phyloP scores from a whole-genome alignment of 2,329 filamentous ascomycete species.

The Akanthomyces lecanii region DNA sequence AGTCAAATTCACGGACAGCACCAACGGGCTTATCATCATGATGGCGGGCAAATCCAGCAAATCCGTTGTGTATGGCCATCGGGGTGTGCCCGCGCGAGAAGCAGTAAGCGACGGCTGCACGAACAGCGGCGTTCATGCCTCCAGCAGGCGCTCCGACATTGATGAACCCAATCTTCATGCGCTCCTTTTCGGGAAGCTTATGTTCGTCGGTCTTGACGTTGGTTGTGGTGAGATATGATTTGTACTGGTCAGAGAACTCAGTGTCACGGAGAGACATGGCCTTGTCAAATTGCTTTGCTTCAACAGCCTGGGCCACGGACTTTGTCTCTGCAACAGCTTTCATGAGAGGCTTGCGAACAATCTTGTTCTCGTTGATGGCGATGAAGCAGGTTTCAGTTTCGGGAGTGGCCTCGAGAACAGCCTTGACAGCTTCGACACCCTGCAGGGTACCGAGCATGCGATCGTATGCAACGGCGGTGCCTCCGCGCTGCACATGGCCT shows the following conservation, averaged over 20 bases:
- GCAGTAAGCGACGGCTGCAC: constrained; percentile 90
- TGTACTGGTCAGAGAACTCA: constrained; percentile 90
- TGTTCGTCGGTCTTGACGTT: constrained; percentile 68
- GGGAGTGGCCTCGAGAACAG: constrained; percentile 82
- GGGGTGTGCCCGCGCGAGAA: constrained; percentile 87
- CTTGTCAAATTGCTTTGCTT: constrained; percentile 76
- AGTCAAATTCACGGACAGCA: constrained; percentile 79
- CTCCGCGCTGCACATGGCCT: constrained; percentile 95
- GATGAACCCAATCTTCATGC: constrained; percentile 91
- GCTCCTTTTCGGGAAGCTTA: constrained; percentile 67
- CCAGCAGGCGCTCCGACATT: constrained; percentile 95
- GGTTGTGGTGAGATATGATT: constrained; percentile 86
- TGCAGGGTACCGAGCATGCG: constrained; percentile 89
- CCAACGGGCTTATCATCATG: constrained; percentile 78
- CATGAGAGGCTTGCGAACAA: constrained; percentile 82
- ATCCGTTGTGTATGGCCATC: constrained; percentile 92
- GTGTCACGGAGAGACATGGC: constrained; percentile 88
- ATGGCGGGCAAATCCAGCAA: constrained; percentile 88
- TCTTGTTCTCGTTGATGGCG: constrained; percentile 96
- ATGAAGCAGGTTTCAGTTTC: constrained; percentile 92
- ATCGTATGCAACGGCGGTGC: constrained; percentile 88
- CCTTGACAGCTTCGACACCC: constrained; percentile 89
- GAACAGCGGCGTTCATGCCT: constrained; percentile 95
- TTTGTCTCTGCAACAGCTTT: constrained; percentile 85
- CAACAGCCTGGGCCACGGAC: constrained; percentile 75